Evolutionary conservation across 441 rosid genomes (phyloP), one percentile per base, ranked within the genome.

Genomic region (Populus hybrid): DNA sequence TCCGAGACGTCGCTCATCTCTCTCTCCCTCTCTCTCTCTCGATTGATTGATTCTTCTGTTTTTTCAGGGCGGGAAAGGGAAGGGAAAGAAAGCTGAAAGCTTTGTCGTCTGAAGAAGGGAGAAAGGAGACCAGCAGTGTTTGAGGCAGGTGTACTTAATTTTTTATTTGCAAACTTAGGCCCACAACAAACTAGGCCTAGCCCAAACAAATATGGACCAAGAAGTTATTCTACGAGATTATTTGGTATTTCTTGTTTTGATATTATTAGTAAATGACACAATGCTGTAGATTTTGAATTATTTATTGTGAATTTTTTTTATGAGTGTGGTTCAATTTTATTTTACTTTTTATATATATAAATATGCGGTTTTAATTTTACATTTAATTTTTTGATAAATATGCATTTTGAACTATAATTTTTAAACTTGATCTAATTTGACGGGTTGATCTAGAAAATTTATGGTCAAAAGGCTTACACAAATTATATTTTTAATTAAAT

Each of bases 1-100:
- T 89, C 97, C 66, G 89, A 64, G 34, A 57, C 21, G 63, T 21
- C 73, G 73, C 91, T 89, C 98, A 92, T 93, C 76, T 40, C 65
- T 73, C 59, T 50, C 34, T 46, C 32, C 66, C 9, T 30, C 69
- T 38, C 70, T 3, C 20, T 9, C 42, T 5, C 35, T 18, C 21
- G 21, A 63, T 24, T 30, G 32, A 66, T 32, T 67, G 20, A 26
- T 67, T 24, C 20, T 67, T 16, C 70, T 1, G 38, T 14, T 24
- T 24, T 67, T 28, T 23, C 20, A 23, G 20, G 35, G 42, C 28
- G 34, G 75, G 59, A 69, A 68, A 40, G 12, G 57, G 30, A n/a
- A 30, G 32, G 32, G 69, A 28, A 5, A 6, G 8, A 57, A 57
- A 18, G 63, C 21, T 18, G 63, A 57, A 57, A 57, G 10, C 63